phyloP scores from a whole-genome alignment of 768 basidiomycete species.

The Boletus sp. region DNA sequence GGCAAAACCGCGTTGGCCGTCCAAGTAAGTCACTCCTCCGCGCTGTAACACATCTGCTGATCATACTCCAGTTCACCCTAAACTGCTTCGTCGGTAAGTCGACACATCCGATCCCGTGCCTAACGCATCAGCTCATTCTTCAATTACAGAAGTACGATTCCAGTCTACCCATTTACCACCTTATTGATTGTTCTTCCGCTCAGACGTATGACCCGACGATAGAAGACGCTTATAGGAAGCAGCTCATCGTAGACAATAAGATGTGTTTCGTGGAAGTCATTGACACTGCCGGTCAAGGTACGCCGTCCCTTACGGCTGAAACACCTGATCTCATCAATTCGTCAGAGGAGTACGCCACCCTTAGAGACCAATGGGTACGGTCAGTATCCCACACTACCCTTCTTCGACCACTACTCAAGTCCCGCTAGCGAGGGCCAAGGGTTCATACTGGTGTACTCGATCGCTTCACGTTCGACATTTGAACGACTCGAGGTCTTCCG shows the following conservation, averaged over 20 bases:
- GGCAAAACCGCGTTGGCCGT: conserved; percentile 96
- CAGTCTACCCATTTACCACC: conserved; percentile 3
- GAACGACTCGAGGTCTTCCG: conserved; percentile 88
- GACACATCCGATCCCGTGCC: conserved; percentile 2
- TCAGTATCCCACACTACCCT: conserved; percentile 39
- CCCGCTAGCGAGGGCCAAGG: conserved; percentile 87
- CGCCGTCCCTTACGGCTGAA: conserved; percentile 24
- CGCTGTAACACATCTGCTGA: conserved; percentile 7
- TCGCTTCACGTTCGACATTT: conserved; percentile 90
- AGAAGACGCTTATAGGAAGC: conserved; percentile 97
- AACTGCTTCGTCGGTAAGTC: conserved; percentile 92
- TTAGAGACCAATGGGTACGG: conserved; percentile 98
- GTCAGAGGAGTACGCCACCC: conserved; percentile 93
- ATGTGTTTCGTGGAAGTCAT: conserved; percentile 97
- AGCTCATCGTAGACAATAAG: conserved; percentile 89
- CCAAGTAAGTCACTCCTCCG: conserved; percentile 55
- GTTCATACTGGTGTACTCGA: conserved; percentile 97
- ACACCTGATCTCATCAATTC: conserved; percentile 18
- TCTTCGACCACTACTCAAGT: conserved; percentile 9
- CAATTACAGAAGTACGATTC: conserved; percentile 51
- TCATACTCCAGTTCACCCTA: conserved; percentile 77
- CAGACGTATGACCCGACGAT: conserved; percentile 98
- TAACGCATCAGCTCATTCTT: conserved; percentile 14
- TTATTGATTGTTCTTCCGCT: conserved; percentile 6
- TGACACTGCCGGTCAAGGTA: conserved; percentile 97